Percentiles rank a stretch among this genome's conserved stretches.
phyloP scores from a whole-genome alignment of 805 yeast species.

The Candida namnaoensis region DNA sequence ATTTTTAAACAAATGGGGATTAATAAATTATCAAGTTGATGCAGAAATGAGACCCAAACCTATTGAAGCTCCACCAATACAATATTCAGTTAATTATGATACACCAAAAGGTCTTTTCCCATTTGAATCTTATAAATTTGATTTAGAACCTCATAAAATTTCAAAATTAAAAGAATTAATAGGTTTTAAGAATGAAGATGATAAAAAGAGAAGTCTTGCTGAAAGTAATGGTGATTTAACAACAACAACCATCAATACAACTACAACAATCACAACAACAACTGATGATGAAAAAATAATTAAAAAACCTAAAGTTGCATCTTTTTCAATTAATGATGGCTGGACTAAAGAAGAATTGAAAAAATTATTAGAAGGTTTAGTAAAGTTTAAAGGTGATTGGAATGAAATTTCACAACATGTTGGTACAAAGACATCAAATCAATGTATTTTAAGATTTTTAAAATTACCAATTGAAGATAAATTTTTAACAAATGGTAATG shows the following conservation, averaged over 20 bases:
- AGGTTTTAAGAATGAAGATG: conserved; percentile 5
- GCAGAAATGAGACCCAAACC: conserved; percentile 64
- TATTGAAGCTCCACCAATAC: conserved; percentile 71
- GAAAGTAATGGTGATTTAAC: conserved; percentile 1
- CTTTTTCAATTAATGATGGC: conserved; percentile 28
- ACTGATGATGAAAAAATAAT: conserved; percentile 7
- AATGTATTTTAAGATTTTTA: conserved; percentile 73
- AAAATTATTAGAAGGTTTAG: conserved; percentile 52
- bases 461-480: conserved; percentile 77
- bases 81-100: conserved; percentile 69
- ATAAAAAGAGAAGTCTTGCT: conserved; percentile 2
- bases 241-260: conserved; percentile 14
- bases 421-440: conserved; percentile 64
- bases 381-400: conserved; percentile 69
- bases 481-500: conserved; percentile 35
- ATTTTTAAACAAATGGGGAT: conserved; percentile 86
- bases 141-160: conserved; percentile 36
- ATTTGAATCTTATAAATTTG: conserved; percentile 70
- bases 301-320: conserved; percentile 26
- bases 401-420: conserved; percentile 58
- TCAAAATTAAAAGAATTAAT: conserved; percentile 34
- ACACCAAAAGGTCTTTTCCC: conserved; percentile 92
- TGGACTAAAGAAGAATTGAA: conserved; percentile 68
- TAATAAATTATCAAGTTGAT: conserved; percentile 86
- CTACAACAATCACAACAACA: conserved; percentile 20